A percentile compares a stretch with the other conserved stretches of the same genome.
phyloP scores from a whole-genome alignment of 257 asterid species.

The Prunella vulgaris region DNA sequence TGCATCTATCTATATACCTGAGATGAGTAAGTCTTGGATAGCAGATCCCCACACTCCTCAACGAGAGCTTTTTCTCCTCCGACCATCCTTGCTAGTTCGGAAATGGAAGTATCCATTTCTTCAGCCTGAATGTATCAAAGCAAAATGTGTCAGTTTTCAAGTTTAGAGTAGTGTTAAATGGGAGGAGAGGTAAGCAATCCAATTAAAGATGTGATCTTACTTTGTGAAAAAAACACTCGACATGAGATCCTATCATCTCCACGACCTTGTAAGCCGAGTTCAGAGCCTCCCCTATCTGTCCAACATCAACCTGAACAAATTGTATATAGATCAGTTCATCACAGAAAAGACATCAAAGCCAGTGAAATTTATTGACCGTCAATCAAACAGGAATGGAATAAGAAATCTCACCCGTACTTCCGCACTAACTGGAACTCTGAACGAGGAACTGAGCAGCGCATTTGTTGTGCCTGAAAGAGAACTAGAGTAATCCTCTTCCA shows the following conservation, averaged over 20 bases:
- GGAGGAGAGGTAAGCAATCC: not conserved
- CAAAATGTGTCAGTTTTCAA: not conserved
- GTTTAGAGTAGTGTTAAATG: not conserved
- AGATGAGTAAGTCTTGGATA: slow-evolving; percentile 35
- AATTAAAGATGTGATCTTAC: slow-evolving; percentile 23
- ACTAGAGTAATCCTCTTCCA: slow-evolving; percentile 55
- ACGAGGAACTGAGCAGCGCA: slow-evolving; percentile 58
- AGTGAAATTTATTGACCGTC: not conserved
- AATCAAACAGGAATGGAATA: not conserved
- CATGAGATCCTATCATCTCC: slow-evolving; percentile 36
- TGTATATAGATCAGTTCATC: slow-evolving; percentile 4
- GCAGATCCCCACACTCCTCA: slow-evolving; percentile 65
- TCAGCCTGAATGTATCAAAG: slow-evolving; percentile 46
- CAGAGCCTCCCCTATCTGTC: slow-evolving; percentile 51
- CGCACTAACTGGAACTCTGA: slow-evolving; percentile 57
- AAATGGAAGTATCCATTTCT: slow-evolving; percentile 49
- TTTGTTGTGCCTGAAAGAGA: slow-evolving; percentile 42
- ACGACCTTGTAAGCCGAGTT: slow-evolving; percentile 51
- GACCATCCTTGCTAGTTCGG: slow-evolving; percentile 58
- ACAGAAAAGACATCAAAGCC: not conserved
- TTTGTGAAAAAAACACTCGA: slow-evolving; percentile 38
- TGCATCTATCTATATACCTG: slow-evolving; percentile 35
- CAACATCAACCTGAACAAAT: slow-evolving; percentile 35
- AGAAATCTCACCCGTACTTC: slow-evolving; percentile 52
- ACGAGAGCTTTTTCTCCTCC: slow-evolving; percentile 57